phyloP scores from a whole-genome alignment of 2,329 filamentous ascomycete genomes.

The Ustulina deusta region DNA sequence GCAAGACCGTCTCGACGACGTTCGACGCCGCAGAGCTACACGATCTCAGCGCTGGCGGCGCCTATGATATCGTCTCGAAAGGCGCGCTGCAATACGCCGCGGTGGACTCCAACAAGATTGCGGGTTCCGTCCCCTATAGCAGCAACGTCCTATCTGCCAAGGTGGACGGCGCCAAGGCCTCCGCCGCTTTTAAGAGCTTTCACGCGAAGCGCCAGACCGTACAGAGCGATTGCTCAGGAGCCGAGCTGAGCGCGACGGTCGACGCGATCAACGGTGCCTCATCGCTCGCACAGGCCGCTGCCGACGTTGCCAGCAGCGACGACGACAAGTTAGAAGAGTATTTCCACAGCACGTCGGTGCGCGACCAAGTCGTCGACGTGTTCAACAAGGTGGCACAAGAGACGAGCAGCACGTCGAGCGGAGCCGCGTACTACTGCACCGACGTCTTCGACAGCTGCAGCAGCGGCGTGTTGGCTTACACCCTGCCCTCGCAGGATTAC shows the following conservation, averaged over 20 bases:
- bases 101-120: conserved; percentile 62
- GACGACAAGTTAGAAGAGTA: conserved; percentile 73
- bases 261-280: conserved; percentile 63
- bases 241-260: conserved; percentile 57
- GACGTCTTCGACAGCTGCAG: conserved; percentile 67
- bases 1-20: conserved; percentile 63
- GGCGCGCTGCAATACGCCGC: conserved; percentile 69
- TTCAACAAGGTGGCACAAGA: conserved; percentile 61
- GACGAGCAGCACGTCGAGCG: conserved; percentile 63
- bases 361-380: conserved; percentile 59
- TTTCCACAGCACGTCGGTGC: conserved; percentile 61
- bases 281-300: conserved; percentile 61
- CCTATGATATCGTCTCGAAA: conserved; percentile 65
- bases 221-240: conserved; percentile 63
- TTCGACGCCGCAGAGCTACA: conserved; percentile 69
- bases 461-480: conserved; percentile 69
- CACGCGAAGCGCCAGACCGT: conserved; percentile 60
- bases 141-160: conserved; percentile 69
- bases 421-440: conserved; percentile 66
- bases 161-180: conserved; percentile 67
- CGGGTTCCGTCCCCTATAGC: conserved; percentile 66
- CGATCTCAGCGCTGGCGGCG: conserved; percentile 63
- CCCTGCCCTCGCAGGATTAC: conserved; percentile 63
- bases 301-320: conserved; percentile 66
- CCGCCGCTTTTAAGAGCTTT: conserved; percentile 61